Percentiles rank a stretch among this genome's conserved stretches.
phyloP scores from a whole-genome alignment of 1,284 basidiomycete genomes.

The Neonothopanus nambi region DNA sequence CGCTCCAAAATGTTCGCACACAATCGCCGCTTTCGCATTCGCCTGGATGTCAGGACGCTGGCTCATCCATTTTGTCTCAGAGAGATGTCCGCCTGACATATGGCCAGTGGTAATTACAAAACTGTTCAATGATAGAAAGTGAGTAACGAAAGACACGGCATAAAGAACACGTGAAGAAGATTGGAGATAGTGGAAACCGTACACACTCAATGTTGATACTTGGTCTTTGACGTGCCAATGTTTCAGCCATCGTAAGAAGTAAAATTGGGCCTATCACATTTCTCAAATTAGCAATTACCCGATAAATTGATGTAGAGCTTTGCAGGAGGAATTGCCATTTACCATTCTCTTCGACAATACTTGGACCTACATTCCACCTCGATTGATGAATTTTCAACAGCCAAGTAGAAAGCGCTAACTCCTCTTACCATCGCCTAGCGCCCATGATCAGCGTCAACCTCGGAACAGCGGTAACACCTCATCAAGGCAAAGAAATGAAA shows the following conservation, averaged over 20 bases:
- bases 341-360: conserved; percentile 32
- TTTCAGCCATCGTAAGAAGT: conserved; percentile 30
- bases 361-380: conserved; percentile 13
- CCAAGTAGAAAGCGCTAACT: neutral
- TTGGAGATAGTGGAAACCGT: too few relatives aligned
- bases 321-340: neutral
- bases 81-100: conserved; percentile 28
- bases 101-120: conserved; percentile 33
- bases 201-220: conserved; percentile 29
- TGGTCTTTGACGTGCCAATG: conserved; percentile 22
- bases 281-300: too few relatives aligned
- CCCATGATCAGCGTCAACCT: neutral
- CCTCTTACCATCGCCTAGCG: conserved; percentile 25
- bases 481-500: neutral
- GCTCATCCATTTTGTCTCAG: conserved; percentile 30
- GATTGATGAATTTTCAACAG: neutral
- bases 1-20: conserved; percentile 31
- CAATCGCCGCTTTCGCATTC: conserved; percentile 27
- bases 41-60: conserved; percentile 23
- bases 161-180: too few relatives aligned
- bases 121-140: conserved; percentile 14
- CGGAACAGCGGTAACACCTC: neutral
- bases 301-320: neutral
- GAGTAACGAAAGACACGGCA: neutral
- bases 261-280: conserved; percentile 28